Percentiles rank a stretch among this genome's conserved stretches.
Evolutionary conservation across 2,329 filamentous ascomycete genomes (phyloP).

Genomic region (Fusarium kyushuense): DNA sequence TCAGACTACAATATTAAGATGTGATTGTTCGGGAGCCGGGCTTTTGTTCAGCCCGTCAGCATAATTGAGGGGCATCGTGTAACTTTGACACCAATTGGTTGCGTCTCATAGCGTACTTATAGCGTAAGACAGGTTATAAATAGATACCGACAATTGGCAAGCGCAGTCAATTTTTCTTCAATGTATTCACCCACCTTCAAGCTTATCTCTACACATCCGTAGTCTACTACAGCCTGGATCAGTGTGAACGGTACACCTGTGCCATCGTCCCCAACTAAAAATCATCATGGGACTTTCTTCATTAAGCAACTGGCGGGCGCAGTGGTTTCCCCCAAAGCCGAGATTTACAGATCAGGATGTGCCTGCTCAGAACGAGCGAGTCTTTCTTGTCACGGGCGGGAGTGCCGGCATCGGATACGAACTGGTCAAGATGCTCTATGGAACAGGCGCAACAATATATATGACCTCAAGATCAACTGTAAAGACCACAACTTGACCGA

Average conservation of each 20-base stretch:
- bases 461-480: neutral
- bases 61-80: neutral
- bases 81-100: neutral
- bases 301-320: neutral
- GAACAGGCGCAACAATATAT: neutral
- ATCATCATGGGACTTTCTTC: neutral
- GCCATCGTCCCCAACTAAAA: too few species aligned
- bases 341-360: neutral
- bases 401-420: neutral
- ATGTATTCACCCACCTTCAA: neutral
- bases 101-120: neutral
- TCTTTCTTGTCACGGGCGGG: neutral
- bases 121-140: neutral
- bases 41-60: neutral
- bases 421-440: neutral
- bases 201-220: neutral
- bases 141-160: neutral
- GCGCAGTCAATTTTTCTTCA: neutral
- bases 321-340: neutral
- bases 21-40: neutral
- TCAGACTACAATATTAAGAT: rapidly evolving
- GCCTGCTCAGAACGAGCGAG: neutral
- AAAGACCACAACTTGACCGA: rapidly evolving
- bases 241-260: neutral
- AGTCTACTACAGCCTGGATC: neutral